Base-by-base conservation (phyloP, 768 basidiomycete species). In the Calocybe gangraenosa region DNA sequence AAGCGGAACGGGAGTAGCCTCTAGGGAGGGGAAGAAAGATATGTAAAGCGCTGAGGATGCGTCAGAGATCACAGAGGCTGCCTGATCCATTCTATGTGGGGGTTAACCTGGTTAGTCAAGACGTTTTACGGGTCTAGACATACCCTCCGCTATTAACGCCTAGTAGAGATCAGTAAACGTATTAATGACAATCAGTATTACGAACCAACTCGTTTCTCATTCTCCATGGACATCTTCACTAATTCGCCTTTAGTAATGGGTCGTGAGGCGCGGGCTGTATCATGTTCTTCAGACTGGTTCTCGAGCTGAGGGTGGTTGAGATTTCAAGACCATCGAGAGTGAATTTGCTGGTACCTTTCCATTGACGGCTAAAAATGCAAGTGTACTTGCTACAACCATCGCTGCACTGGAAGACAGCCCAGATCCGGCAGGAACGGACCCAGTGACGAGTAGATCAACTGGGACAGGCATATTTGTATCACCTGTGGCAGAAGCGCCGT, bases 331-430 rank as follows among this genome's bases (percentile, higher is more conserved):
- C 21, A n/a, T 22, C 7, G 14, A 11, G 25, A 28, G n/a, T 7
- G 2, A 11, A 21, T 20, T 23, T 31, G 0, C 44, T 23, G 52
- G n/a, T 51, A 74, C 76, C 58, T 89, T 82, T 42, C 78, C 78
- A 49, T 93, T 92, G 34, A 83, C 79, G 5, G 82, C 82, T 20
- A 93, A 67, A 59, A 93, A 89, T 0, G 85, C 79, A 22, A 94
- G 69, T 0, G 90, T 86, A 32, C 87, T 88, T 0, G 88, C 87
- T 18, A 94, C 89, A 25, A 92, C 89, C 81, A 95, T 86, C 0
- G 92, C 92, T 0, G 90, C 88, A 51, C 87, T 91, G 2, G 87
- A 91, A 6, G 87, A 91, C 3, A 95, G 67, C 0, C 93, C 92
- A 0, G 88, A 86, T 0, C 92, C 93, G 2, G 88, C 78, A 0